Evolutionary conservation across 192 early-diverging fungal genomes (phyloP).

Genomic region (Pilobolus umbonatus): DNA sequence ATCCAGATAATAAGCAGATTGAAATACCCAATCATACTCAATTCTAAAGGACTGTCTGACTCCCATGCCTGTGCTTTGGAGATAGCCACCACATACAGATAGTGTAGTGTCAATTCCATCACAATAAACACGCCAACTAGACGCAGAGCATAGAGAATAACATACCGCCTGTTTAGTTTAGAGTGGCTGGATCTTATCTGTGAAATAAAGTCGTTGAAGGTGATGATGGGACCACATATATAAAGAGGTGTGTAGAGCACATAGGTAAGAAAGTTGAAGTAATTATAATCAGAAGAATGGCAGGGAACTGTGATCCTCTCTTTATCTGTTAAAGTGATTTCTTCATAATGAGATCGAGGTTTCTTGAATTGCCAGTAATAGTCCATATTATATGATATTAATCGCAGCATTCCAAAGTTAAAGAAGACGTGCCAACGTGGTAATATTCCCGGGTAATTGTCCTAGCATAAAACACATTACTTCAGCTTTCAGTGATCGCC

Average conservation of each 20-base stretch:
- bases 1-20: conserved; percentile 91
- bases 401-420: conserved; percentile 83
- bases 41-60: conserved; percentile 66
- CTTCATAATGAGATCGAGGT: conserved; percentile 35
- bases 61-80: conserved; percentile 81
- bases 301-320: conserved; percentile 54
- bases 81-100: conserved; percentile 85
- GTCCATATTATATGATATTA: conserved; percentile 94
- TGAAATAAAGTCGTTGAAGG: conserved; percentile 86
- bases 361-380: conserved; percentile 67
- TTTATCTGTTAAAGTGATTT: conserved; percentile 38
- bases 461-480: conserved; percentile 30
- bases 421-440: conserved; percentile 84
- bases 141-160: conserved; percentile 60
- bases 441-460: conserved; percentile 63
- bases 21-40: conserved; percentile 82
- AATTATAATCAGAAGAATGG: conserved; percentile 64
- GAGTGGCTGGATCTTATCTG: conserved; percentile 56
- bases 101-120: conserved; percentile 90
- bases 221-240: conserved; percentile 90
- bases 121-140: conserved; percentile 57
- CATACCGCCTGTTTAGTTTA: conserved; percentile 22
- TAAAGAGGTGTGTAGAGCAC: conserved; percentile 84
- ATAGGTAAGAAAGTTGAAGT: conserved; percentile 74
- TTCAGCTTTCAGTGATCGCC: not conserved